phyloP scores from a whole-genome alignment of 129 eudicot species.

The Saposhnikovia divaricata region DNA sequence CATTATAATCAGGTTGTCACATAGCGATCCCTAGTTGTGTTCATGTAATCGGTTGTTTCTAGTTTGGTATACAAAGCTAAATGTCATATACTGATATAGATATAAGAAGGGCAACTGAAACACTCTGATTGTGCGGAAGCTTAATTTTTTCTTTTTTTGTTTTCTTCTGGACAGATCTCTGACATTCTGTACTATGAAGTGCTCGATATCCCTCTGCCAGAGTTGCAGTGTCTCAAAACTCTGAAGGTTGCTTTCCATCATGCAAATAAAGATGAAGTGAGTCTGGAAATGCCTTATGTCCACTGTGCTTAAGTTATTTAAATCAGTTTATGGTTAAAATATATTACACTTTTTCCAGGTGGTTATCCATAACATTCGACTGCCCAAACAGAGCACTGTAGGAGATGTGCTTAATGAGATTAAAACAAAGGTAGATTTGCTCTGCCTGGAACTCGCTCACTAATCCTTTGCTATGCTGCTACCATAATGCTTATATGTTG shows the following conservation, averaged over 20 bases:
- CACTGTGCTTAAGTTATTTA: neutral
- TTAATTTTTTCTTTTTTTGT: neutral
- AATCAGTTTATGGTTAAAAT: constrained; percentile 4
- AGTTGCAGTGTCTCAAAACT: constrained; percentile 81
- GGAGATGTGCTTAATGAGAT: constrained; percentile 88
- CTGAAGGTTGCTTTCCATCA: constrained; percentile 86
- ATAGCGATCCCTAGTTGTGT: neutral
- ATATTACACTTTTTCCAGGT: constrained; percentile 39
- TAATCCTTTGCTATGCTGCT: neutral
- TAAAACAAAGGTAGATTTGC: constrained; percentile 58
- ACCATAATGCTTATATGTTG: neutral
- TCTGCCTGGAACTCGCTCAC: neutral
- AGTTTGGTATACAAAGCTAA: neutral
- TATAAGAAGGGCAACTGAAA: neutral
- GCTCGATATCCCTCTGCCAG: constrained; percentile 91
- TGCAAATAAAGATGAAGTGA: constrained; percentile 72
- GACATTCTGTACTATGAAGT: constrained; percentile 91
- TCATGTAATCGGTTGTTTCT: neutral
- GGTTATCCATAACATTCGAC: constrained; percentile 64
- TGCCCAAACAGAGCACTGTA: constrained; percentile 93
- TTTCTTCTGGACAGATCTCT: constrained; percentile 45
- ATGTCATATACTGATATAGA: neutral
- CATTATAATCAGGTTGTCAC: constrained; percentile 81
- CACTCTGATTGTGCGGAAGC: neutral
- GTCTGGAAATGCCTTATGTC: neutral